phyloP scores from a whole-genome alignment of 192 early-diverging fungal genomes.

The Coemansia sp. region DNA sequence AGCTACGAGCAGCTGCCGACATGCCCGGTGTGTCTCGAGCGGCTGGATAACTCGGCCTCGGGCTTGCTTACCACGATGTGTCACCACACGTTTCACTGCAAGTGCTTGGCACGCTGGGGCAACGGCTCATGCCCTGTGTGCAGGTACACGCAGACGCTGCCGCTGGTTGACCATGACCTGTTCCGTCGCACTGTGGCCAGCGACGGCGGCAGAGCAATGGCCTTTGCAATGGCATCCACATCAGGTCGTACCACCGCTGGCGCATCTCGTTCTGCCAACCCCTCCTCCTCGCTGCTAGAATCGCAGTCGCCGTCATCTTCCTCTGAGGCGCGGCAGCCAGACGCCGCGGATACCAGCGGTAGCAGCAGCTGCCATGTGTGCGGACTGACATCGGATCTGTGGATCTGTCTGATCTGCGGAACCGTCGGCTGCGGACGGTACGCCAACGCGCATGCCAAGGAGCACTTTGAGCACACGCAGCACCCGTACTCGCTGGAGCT shows the following conservation, averaged over 20 bases:
- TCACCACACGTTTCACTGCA: slow-evolving; percentile 94
- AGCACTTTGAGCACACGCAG: slow-evolving; percentile 79
- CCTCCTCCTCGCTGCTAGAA: background rate
- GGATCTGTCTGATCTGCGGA: slow-evolving; percentile 98
- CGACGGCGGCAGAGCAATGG: slow-evolving; percentile 16
- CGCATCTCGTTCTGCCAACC: too few relatives aligned
- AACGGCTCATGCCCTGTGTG: slow-evolving; percentile 92
- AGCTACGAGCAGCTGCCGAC: slow-evolving; percentile 72
- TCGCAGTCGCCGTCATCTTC: slow-evolving; percentile 16
- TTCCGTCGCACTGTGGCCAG: slow-evolving; percentile 22
- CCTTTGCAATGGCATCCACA: background rate
- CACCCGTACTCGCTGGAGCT: slow-evolving; percentile 93
- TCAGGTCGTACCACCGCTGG: background rate
- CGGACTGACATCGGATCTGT: slow-evolving; percentile 74
- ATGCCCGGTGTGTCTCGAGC: slow-evolving; percentile 95
- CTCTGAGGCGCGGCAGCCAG: background rate
- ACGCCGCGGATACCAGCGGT: background rate
- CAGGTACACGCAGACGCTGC: slow-evolving; percentile 67
- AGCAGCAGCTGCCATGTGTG: slow-evolving; percentile 69
- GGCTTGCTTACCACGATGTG: slow-evolving; percentile 91
- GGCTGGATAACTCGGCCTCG: slow-evolving; percentile 88
- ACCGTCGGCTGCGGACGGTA: slow-evolving; percentile 97
- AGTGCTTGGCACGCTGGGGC: slow-evolving; percentile 90
- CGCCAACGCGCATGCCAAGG: slow-evolving; percentile 83
- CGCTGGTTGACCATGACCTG: slow-evolving; percentile 42